Evolutionary conservation across 495 filamentous ascomycete genomes (phyloP).

Genomic region (Daldinia bambusicola): DNA sequence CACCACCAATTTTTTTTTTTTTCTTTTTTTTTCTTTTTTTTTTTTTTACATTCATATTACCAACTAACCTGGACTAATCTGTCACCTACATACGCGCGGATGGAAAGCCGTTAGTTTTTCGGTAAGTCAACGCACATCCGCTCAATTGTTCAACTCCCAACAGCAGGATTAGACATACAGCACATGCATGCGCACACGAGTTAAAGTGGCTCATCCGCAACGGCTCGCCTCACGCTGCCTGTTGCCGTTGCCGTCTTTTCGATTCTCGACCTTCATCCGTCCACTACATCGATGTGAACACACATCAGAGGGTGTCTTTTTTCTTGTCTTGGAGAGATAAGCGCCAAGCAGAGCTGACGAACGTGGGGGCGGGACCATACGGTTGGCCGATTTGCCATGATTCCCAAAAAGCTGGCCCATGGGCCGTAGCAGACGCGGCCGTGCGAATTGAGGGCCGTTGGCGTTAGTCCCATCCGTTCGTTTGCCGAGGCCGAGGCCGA

Average conservation of each 20-base stretch:
- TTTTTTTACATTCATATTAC: neutral
- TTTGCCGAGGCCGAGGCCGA: slow-evolving; percentile 2
- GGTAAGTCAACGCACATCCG: slow-evolving; percentile 26
- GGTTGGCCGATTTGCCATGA: neutral
- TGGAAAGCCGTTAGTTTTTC: slow-evolving; percentile 10
- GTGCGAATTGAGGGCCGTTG: neutral
- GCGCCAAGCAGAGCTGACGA: slow-evolving; percentile 21
- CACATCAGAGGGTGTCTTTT: neutral
- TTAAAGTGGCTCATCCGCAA: slow-evolving; percentile 8
- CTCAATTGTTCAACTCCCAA: slow-evolving; percentile 1
- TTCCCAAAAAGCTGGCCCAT: neutral
- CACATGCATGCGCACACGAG: neutral
- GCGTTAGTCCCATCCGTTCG: slow-evolving; percentile 4
- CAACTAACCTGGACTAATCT: neutral
- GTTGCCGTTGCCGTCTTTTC: neutral
- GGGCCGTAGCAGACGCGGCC: slow-evolving; percentile 16
- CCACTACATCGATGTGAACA: neutral
- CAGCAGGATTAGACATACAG: neutral
- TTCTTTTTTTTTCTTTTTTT: slow-evolving; percentile 6
- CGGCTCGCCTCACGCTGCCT: neutral
- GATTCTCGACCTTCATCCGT: no score
- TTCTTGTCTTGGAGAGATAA: slow-evolving; percentile 19
- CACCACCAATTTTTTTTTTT: slow-evolving; percentile 6
- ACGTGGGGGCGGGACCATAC: neutral
- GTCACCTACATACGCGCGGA: neutral